These are phyloP conservation scores for Notholithocarpus densiflorus DNA, from an alignment of 306 rosid genomes.

Conservation along the genomic window DNA sequence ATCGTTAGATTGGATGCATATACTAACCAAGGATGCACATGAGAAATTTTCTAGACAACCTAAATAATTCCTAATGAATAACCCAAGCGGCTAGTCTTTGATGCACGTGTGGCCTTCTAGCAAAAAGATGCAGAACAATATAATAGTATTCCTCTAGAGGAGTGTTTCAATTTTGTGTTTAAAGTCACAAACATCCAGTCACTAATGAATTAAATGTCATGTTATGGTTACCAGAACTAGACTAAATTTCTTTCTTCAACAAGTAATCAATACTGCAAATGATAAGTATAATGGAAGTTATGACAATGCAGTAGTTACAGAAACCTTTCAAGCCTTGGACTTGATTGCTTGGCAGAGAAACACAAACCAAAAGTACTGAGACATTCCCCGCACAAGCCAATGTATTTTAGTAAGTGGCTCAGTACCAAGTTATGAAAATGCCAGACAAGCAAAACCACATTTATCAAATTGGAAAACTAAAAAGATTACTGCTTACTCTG, in stretches of 20 bases:
- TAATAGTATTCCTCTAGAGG: background rate
- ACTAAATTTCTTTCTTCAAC: background rate
- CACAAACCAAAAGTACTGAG: background rate
- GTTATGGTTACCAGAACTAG: background rate
- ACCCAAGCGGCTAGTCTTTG: background rate
- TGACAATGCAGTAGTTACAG: background rate
- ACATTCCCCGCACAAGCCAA: background rate
- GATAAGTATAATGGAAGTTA: background rate
- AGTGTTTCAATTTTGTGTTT: background rate
- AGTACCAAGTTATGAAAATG: background rate
- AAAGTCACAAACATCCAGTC: background rate
- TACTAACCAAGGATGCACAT: background rate
- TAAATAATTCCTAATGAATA: background rate
- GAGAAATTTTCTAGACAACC: background rate
- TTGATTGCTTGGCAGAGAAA: background rate
- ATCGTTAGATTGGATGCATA: background rate
- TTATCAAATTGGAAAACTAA: background rate
- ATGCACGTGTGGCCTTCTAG: background rate
- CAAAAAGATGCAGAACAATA: background rate
- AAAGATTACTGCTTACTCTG: slow-evolving; percentile 66
- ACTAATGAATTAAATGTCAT: background rate
- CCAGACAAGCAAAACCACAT: slow-evolving; percentile 11
- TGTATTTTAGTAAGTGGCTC: background rate
- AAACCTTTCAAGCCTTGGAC: background rate
- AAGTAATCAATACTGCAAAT: background rate